Evolutionary conservation across 345 rosid genomes (phyloP).

Genomic region (Carallia pectinifolia): DNA sequence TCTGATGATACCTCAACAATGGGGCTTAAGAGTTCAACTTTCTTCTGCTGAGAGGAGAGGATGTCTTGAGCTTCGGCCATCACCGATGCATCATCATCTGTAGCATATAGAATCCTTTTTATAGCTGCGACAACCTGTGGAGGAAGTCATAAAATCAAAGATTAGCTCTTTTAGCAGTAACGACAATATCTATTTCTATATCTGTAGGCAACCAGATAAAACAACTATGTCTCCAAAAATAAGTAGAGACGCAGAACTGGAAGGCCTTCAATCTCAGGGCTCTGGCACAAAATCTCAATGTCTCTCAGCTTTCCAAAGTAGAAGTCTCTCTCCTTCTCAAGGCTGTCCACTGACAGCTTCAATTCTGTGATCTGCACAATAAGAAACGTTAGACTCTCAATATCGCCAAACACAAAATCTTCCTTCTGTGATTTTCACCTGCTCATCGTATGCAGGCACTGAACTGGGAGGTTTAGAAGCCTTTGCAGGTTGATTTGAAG

Average conservation of each 20-base stretch:
- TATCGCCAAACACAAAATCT: neutral
- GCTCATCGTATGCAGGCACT: conserved; percentile 67
- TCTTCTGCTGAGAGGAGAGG: conserved; percentile 40
- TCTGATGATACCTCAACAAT: conserved; percentile 65
- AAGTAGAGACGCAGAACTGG: conserved; percentile 43
- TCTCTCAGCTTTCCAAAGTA: conserved; percentile 89
- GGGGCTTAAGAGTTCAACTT: conserved; percentile 56
- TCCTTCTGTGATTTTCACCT: conserved; percentile 42
- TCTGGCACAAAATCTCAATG: conserved; percentile 84
- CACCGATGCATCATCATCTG: conserved; percentile 64
- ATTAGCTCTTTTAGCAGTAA: conserved; percentile 5
- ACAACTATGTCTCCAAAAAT: too few species aligned
- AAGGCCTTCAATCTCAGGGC: conserved; percentile 55
- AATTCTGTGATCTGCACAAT: conserved; percentile 74
- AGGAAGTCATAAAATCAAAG: neutral
- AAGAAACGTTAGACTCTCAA: conserved; percentile 13
- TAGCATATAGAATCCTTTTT: conserved; percentile 72
- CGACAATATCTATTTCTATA: neutral
- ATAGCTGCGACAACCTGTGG: conserved; percentile 78
- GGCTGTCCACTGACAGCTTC: conserved; percentile 90
- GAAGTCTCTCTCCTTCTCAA: conserved; percentile 96
- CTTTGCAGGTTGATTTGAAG: conserved; percentile 50
- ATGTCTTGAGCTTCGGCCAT: conserved; percentile 73
- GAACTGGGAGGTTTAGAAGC: conserved; percentile 47
- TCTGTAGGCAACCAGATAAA: too few species aligned